Conservation (phyloP, 805 yeast genomes). For the Yarrowia sp. region DNA sequence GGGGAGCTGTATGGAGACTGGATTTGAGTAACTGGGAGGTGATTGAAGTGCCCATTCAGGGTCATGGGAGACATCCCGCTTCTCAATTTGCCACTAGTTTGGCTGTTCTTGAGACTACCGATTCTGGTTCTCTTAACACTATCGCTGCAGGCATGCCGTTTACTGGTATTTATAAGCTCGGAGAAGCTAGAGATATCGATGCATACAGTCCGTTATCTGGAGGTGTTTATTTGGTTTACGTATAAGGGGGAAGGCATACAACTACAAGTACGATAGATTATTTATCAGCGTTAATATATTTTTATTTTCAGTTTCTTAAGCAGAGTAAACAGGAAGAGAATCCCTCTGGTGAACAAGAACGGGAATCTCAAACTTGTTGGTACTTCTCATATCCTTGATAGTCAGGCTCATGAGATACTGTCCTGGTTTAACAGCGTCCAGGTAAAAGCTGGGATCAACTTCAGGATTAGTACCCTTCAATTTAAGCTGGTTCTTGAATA, state of each 20-base stretch:
- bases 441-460: background rate
- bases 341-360: background rate
- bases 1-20: constrained; percentile 16
- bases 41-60: constrained; percentile 36
- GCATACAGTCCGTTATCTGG: background rate
- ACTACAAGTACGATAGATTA: background rate
- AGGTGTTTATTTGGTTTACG: background rate
- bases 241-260: background rate
- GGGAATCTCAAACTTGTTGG: constrained; percentile 1
- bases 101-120: background rate
- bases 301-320: background rate
- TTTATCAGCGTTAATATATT: background rate
- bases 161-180: background rate
- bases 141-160: constrained; percentile 31
- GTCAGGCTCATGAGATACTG: background rate
- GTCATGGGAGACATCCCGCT: background rate
- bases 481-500: background rate
- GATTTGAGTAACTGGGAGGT: constrained; percentile 47
- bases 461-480: background rate
- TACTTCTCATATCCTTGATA: background rate
- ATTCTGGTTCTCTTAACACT: background rate
- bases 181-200: background rate
- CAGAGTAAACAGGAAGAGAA: background rate
- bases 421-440: background rate
- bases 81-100: background rate